A percentile compares a stretch with the other conserved stretches of the same genome.
These are phyloP conservation scores for Cercospora berteroae DNA, from an alignment of 2,329 filamentous ascomycete species.

Conservation along the genomic window DNA sequence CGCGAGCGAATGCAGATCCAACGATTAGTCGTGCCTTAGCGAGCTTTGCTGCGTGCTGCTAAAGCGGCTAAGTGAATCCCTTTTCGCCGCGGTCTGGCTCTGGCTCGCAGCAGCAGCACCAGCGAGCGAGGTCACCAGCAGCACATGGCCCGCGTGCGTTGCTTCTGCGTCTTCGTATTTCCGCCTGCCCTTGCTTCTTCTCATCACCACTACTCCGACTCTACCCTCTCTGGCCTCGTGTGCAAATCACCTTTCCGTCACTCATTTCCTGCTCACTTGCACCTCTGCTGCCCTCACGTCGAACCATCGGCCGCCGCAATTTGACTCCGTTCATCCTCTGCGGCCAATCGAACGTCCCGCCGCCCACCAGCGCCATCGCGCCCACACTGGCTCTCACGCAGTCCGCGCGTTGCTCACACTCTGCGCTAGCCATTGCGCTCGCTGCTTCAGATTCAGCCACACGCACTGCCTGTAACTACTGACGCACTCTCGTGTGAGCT, in stretches of 20 bases:
- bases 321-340: not conserved
- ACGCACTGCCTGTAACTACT: not conserved
- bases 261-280: conserved; percentile 6
- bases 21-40: not conserved
- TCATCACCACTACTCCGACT: not conserved
- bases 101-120: not conserved
- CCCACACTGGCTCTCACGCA: not conserved
- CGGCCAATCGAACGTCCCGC: conserved; percentile 1
- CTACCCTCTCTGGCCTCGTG: not conserved
- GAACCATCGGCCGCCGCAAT: conserved; percentile 3
- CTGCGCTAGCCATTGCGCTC: not conserved
- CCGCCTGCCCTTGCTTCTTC: not conserved
- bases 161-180: not conserved
- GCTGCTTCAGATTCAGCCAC: not conserved
- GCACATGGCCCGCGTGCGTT: not conserved
- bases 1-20: not conserved
- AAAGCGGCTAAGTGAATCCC: not conserved
- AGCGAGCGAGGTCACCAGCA: not conserved
- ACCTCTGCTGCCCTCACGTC: not conserved
- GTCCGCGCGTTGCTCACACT: not conserved
- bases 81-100: not conserved
- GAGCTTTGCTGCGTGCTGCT: not conserved
- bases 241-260: conserved; percentile 1
- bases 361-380: not conserved
- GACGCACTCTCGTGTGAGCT: not conserved